Evolutionary conservation across 441 rosid species (phyloP), one percentile per base, ranked within the genome.

Genomic region (Erodium chrysanthum): DNA sequence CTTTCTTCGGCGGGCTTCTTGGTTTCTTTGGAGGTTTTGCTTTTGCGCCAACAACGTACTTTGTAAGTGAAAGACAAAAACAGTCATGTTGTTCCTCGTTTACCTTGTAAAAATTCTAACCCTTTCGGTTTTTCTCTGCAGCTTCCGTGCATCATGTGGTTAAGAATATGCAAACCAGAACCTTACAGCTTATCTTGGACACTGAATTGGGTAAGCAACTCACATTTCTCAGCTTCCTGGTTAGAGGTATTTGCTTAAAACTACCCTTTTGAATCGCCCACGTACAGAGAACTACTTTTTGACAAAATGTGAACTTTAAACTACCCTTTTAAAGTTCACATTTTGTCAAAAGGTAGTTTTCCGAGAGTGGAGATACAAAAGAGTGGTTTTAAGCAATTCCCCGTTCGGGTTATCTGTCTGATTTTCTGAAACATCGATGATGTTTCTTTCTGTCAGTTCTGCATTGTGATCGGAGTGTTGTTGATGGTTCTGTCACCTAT

Each of bases 21-120:
- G 91, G 92, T 6, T 89, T 91, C 80, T 86, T 91, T 1, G 97
- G 96, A 81, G 97, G 97, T 67, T 83, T 89, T 66, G 96, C 96
- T 33, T 86, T 91, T 12, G 92, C 97, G 27, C 95, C 95, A 17
- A 86, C 92, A 31, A 79, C 92, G 35, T 91, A 86, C 75, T 91
- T 68, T 17, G 97, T 91, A 79, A 82, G 81, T 21, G 61, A 66
- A 42, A 25, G 37, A 3, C 37, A 33, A 4, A 29, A 29, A 29
- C 35, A 33, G 37, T 3, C 37, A 33, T 23, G 21, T 4, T 18
- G n/a, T 12, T 20, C 37, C 27, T 48, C 62, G 4, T 63, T 66
- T n/a, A n/a, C n/a, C n/a, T n/a, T n/a, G n/a, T n/a, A n/a, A n/a
- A n/a, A n/a, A n/a, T n/a, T n/a, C n/a, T n/a, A n/a, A n/a, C 37